phyloP scores from a whole-genome alignment of 192 early-diverging fungal species.

The Entomortierella lignicola region DNA sequence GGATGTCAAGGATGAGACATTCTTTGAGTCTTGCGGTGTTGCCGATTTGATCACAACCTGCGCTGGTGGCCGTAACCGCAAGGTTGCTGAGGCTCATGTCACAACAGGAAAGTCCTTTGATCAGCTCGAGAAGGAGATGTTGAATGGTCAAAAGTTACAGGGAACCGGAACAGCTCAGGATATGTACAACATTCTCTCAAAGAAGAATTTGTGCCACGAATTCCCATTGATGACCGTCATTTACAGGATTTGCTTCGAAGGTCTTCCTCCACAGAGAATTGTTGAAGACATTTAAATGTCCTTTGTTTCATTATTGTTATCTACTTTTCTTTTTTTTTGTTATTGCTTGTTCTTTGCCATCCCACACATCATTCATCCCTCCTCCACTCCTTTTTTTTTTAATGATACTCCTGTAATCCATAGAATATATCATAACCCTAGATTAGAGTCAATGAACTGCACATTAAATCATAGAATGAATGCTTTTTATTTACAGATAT shows the following conservation, averaged over 20 bases:
- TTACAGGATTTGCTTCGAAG: conserved; percentile 92
- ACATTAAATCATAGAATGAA: not conserved
- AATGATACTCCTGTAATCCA: conserved; percentile 9
- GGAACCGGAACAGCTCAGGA: conserved; percentile 93
- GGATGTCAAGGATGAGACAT: conserved; percentile 91
- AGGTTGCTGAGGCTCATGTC: conserved; percentile 92
- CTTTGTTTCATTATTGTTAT: no score
- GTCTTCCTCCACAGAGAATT: conserved; percentile 74
- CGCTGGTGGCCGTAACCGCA: conserved; percentile 96
- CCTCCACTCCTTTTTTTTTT: not conserved
- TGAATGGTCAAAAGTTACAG: conserved; percentile 98
- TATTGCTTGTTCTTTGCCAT: no score
- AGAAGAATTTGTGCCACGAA: conserved; percentile 56
- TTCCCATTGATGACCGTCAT: conserved; percentile 96
- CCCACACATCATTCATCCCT: no score
- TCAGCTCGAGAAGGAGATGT: conserved; percentile 89
- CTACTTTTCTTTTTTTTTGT: no score
- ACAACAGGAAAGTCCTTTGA: conserved; percentile 94
- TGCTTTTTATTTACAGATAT: not conserved
- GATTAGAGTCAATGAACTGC: not conserved
- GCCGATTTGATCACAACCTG: conserved; percentile 98
- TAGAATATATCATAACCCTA: not conserved
- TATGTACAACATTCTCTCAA: conserved; percentile 82
- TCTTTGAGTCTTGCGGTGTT: conserved; percentile 97
- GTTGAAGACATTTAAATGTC: conserved; percentile 68